A percentile compares a stretch with the other conserved stretches of the same genome.
Evolutionary conservation across 164 flowering plant species (phyloP).

Genomic region (Macadamia integrifolia): DNA sequence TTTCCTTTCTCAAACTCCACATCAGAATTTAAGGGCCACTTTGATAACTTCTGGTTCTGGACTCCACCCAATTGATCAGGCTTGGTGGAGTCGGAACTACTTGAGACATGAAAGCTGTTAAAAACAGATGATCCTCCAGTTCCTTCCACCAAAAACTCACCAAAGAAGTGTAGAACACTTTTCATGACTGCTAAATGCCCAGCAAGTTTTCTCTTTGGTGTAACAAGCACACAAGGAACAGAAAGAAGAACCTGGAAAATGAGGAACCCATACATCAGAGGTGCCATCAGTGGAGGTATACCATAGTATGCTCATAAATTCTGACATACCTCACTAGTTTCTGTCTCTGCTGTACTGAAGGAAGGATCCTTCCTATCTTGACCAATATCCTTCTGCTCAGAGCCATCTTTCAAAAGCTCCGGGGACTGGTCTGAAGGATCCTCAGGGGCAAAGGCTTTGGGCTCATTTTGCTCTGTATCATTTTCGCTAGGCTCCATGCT

Average conservation of each 20-base stretch:
- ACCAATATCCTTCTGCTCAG: conserved; percentile 37
- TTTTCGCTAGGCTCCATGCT: conserved; percentile 46
- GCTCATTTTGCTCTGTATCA: conserved; percentile 35
- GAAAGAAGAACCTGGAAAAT: conserved; percentile 70
- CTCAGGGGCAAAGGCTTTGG: conserved; percentile 23
- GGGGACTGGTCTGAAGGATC: conserved; percentile 32
- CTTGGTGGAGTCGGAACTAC: conserved; percentile 34
- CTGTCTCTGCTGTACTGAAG: conserved; percentile 42
- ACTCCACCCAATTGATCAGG: conserved; percentile 34
- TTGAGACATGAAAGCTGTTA: conserved; percentile 31
- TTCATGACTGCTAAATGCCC: conserved; percentile 83
- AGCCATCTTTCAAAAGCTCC: conserved; percentile 37
- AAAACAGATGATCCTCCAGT: conserved; percentile 90
- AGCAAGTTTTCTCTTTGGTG: conserved; percentile 87
- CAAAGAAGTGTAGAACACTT: conserved; percentile 75
- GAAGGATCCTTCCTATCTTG: conserved; percentile 56
- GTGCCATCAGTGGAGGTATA: neutral
- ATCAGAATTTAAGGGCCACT: conserved; percentile 33
- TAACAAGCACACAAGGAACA: conserved; percentile 76
- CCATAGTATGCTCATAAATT: neutral
- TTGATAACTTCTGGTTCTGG: conserved; percentile 40
- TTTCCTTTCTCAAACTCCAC: conserved; percentile 41
- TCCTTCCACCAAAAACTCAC: conserved; percentile 90
- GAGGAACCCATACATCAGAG: conserved; percentile 5
- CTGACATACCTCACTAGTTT: conserved; percentile 65